phyloP scores from a whole-genome alignment of 805 yeast species.

The Lipomyces starkeyi region DNA sequence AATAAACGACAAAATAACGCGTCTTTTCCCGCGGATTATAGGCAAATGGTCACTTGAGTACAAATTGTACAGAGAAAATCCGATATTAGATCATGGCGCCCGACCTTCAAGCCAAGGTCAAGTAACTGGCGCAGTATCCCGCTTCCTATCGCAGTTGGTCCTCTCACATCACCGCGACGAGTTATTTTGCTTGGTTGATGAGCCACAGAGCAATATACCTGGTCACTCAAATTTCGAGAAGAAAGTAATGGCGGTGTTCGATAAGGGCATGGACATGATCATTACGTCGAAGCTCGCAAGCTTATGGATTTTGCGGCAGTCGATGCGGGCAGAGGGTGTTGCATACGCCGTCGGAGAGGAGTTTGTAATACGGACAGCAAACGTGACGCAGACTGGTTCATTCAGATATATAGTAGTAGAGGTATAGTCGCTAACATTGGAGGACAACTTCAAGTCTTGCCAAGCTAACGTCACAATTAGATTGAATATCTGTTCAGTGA shows the following conservation, averaged over 20 bases:
- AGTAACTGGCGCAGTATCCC: slow-evolving; percentile 13
- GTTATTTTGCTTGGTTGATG: slow-evolving; percentile 44
- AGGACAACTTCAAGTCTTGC: background rate
- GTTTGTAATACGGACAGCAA: slow-evolving; percentile 66
- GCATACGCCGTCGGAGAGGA: slow-evolving; percentile 58
- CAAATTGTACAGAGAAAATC: slow-evolving; percentile 69
- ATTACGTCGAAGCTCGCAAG: slow-evolving; percentile 65
- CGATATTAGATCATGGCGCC: slow-evolving; percentile 47
- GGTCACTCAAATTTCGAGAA: slow-evolving; percentile 46
- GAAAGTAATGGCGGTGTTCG: slow-evolving; percentile 50
- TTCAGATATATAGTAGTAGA: slow-evolving; percentile 51
- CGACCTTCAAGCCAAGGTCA: slow-evolving; percentile 15
- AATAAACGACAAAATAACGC: slow-evolving; percentile 73
- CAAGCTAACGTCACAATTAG: slow-evolving; percentile 9
- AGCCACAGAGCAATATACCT: slow-evolving; percentile 42
- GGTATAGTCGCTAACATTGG: slow-evolving; percentile 10
- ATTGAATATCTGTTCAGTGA: slow-evolving; percentile 24
- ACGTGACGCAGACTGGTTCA: slow-evolving; percentile 73
- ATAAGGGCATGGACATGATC: slow-evolving; percentile 63
- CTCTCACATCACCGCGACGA: slow-evolving; percentile 43
- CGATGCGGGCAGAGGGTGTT: slow-evolving; percentile 75
- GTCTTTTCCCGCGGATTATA: slow-evolving; percentile 64
- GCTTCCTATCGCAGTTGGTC: slow-evolving; percentile 44
- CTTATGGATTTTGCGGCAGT: slow-evolving; percentile 72
- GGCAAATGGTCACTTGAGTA: slow-evolving; percentile 75